Evolutionary conservation across 805 yeast genomes (phyloP), one percentile per base, ranked within the genome.

Genomic region (Candida lessepsii): DNA sequence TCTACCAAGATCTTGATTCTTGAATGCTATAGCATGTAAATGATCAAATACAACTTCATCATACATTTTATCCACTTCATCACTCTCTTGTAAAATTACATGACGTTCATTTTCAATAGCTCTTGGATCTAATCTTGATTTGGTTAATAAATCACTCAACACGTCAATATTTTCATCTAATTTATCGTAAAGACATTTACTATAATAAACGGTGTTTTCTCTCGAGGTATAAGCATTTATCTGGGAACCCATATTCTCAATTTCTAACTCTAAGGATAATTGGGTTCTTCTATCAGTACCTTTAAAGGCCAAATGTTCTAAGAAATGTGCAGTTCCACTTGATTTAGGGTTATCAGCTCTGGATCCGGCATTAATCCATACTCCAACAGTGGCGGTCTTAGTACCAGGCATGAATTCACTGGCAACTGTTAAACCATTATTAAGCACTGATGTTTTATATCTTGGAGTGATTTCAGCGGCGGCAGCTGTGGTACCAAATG

Each of bases 21-120:
- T 86, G 70, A 79, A 93, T 8, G 95, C 89, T 24, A 89, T 87
- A 34, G 95, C 89, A 66, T 93, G 99, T 40, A 93, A 69, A 63
- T 95, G 95, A 65, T 93, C 99, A 62, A 93, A 93, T 8, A 93
- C 95, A 26, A 93, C 98, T 64, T 93, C 99, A 61, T 93, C 99
- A 60, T 88, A 87, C 95, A 88, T 89, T 69, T 90, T 91, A 64
- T 91, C 98, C 43, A 93, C 97, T 65, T 93, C 98, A 65, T 93
- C 98, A 52, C 93, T 79, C 67, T 93, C 99, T 62, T 97, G 86
- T 45, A 93, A 79, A 49, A 93, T 93, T 19, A 93, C 99, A 46
- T 91, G 95, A 54, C 98, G 81, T 67, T 93, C 99, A 55, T 91
- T 85, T 64, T 93, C 97, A 39, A 93, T 85, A 24, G 98, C 96